Conservation (phyloP, 1,284 basidiomycete species). For the Ustilago curta region DNA sequence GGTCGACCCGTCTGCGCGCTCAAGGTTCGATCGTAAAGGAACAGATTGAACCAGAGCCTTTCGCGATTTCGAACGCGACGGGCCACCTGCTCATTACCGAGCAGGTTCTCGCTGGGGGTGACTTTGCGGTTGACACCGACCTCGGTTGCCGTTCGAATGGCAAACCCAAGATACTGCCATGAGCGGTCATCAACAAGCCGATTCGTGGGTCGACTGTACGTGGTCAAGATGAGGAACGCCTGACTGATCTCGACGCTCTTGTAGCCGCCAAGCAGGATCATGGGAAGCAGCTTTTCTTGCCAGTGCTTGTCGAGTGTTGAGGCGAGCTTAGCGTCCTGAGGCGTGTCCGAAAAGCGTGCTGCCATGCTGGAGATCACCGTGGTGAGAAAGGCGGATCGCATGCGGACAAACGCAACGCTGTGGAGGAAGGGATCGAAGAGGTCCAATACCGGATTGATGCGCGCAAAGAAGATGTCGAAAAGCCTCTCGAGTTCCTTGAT, state of each 20-base stretch:
- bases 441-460: conserved; percentile 60
- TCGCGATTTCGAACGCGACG: conserved; percentile 57
- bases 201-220: conserved; percentile 58
- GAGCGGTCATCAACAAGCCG: conserved; percentile 61
- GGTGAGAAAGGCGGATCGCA: conserved; percentile 57
- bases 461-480: conserved; percentile 62
- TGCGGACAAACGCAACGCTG: conserved; percentile 56
- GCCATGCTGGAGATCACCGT: conserved; percentile 59
- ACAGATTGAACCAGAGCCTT: conserved; percentile 60
- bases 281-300: conserved; percentile 57
- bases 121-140: conserved; percentile 60
- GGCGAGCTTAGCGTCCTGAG: conserved; percentile 55
- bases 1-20: conserved; percentile 61
- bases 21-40: conserved; percentile 59
- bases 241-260: conserved; percentile 64
- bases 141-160: conserved; percentile 62
- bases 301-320: conserved; percentile 54
- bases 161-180: conserved; percentile 63
- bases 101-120: conserved; percentile 45
- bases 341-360: conserved; percentile 54
- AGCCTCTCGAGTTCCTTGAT: conserved; percentile 56
- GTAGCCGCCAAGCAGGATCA: conserved; percentile 58
- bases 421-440: conserved; percentile 63
- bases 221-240: conserved; percentile 58
- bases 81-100: conserved; percentile 57